These are phyloP conservation scores for Akanthomyces uredinophilus DNA, from an alignment of 2,329 filamentous ascomycete species.

Conservation along the genomic window DNA sequence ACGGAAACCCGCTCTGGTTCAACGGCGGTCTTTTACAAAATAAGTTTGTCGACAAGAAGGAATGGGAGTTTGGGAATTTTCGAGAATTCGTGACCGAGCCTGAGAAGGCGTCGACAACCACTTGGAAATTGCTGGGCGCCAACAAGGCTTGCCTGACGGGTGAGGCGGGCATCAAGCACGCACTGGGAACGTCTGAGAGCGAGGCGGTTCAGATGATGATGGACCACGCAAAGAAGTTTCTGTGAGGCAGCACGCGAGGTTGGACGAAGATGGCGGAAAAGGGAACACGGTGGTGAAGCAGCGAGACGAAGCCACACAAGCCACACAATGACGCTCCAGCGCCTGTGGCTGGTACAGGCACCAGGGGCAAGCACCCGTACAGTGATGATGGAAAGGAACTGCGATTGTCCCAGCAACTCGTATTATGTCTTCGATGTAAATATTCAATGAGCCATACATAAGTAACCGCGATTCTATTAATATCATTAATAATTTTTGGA, in stretches of 20 bases:
- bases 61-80: not conserved
- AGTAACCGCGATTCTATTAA: not conserved
- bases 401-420: not conserved
- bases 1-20: conserved; percentile 2
- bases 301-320: not conserved
- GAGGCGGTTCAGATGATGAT: not conserved
- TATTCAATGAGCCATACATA: not conserved
- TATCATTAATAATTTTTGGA: not conserved
- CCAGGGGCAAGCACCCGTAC: not conserved
- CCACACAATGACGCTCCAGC: not conserved
- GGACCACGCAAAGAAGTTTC: not conserved
- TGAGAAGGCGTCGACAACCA: not conserved
- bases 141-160: conserved; percentile 3
- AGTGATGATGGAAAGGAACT: too few relatives aligned
- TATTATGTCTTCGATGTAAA: not conserved
- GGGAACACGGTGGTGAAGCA: not conserved
- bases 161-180: not conserved
- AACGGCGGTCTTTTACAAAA: conserved; percentile 1
- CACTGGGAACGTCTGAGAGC: not conserved
- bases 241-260: not conserved
- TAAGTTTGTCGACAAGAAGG: not conserved
- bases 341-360: not conserved
- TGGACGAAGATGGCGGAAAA: not conserved
- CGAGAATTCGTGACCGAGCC: not conserved
- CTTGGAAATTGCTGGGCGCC: not conserved